A percentile compares a stretch with the other conserved stretches of the same genome.
Evolutionary conservation across 768 basidiomycete genomes (phyloP).

Genomic region (Leccinum obscurum): DNA sequence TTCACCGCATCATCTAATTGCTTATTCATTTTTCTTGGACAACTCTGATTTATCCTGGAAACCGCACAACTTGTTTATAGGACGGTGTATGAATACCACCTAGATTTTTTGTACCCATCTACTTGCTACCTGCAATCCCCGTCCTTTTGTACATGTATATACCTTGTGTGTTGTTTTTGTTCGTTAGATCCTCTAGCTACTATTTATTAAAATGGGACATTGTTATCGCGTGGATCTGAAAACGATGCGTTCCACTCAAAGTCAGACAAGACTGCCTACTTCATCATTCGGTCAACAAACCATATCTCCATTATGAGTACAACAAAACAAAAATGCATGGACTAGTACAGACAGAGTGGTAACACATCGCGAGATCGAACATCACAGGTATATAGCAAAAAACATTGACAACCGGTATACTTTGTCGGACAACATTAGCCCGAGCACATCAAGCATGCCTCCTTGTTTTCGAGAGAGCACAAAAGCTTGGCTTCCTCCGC

Average conservation of each 20-base stretch:
- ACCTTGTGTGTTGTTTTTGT: slow-evolving; percentile 7
- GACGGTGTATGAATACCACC: slow-evolving; percentile 16
- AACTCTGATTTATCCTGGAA: background rate
- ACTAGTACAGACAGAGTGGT: slow-evolving; percentile 13
- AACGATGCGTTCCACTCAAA: no score
- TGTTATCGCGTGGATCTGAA: background rate
- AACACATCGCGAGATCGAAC: background rate
- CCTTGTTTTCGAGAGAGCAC: slow-evolving; percentile 93
- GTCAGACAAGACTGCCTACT: no score
- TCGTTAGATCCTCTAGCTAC: slow-evolving; percentile 1
- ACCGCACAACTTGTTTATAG: background rate
- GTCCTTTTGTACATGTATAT: slow-evolving; percentile 13
- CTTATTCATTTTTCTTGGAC: background rate
- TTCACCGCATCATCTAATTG: slow-evolving; percentile 43
- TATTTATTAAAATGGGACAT: slow-evolving; percentile 1
- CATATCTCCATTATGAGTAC: slow-evolving; percentile 10
- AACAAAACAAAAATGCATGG: slow-evolving; percentile 21
- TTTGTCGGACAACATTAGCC: slow-evolving; percentile 43
- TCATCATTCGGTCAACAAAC: background rate
- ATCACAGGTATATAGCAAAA: slow-evolving; percentile 5
- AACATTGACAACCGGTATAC: background rate
- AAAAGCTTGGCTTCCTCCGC: slow-evolving; percentile 76
- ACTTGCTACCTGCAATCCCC: slow-evolving; percentile 4
- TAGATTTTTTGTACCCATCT: slow-evolving; percentile 3
- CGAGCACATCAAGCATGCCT: slow-evolving; percentile 92